Evolutionary conservation across 1,284 basidiomycete species (phyloP).

Genomic region (Irpex lacteus): DNA sequence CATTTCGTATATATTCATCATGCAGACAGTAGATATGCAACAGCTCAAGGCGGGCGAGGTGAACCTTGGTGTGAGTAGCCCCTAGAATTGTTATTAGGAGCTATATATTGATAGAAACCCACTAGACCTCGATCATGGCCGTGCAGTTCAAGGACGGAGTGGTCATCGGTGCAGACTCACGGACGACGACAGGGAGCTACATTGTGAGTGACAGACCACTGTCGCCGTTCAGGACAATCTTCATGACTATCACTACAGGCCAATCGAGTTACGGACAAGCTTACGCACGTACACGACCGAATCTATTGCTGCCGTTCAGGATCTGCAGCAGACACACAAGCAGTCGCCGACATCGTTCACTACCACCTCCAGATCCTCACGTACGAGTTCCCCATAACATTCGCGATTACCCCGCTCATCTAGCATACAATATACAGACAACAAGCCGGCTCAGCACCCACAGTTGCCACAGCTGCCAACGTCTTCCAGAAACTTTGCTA

Average conservation of each 20-base stretch:
- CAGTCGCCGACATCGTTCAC: conserved; percentile 92
- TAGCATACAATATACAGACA: conserved; percentile 48
- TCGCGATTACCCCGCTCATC: background rate
- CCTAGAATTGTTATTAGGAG: background rate
- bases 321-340: conserved; percentile 97
- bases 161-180: conserved; percentile 94
- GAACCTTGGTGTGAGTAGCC: conserved; percentile 81
- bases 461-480: conserved; percentile 82
- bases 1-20: conserved; percentile 31
- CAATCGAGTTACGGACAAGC: conserved; percentile 98
- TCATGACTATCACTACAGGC: conserved; percentile 48
- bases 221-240: too few relatives aligned
- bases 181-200: conserved; percentile 96
- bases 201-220: conserved; percentile 58
- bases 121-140: conserved; percentile 98
- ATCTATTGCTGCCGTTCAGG: conserved; percentile 99
- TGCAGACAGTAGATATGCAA: conserved; percentile 73
- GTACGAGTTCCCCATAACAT: conserved; percentile 35
- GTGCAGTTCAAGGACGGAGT: conserved; percentile 96
- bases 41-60: conserved; percentile 90
- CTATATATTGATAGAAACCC: conserved; percentile 8
- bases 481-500: conserved; percentile 93
- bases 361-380: conserved; percentile 83
- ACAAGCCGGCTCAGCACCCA: conserved; percentile 62
- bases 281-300: conserved; percentile 95